A percentile compares a stretch with the other conserved stretches of the same genome.
phyloP scores from a whole-genome alignment of 345 rosid species.

The Syzygium grande region DNA sequence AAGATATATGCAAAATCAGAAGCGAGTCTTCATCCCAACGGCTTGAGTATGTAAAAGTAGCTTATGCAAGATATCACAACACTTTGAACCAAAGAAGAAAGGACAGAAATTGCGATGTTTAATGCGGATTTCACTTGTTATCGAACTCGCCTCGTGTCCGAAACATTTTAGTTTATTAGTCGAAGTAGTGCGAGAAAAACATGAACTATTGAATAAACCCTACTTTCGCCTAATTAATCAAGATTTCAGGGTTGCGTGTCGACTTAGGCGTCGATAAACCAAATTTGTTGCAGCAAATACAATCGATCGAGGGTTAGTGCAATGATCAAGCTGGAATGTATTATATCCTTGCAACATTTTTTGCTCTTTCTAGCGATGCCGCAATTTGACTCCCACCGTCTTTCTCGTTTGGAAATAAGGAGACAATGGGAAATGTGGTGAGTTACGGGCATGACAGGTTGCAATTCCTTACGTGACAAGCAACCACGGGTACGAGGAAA shows the following conservation, averaged over 20 bases:
- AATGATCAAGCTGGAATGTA: background rate
- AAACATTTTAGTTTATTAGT: background rate
- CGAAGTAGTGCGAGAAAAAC: background rate
- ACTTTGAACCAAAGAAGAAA: no score
- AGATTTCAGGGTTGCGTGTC: background rate
- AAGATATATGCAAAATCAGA: background rate
- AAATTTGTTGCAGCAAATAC: background rate
- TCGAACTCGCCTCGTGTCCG: fast-evolving
- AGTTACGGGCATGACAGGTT: background rate
- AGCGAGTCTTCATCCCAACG: background rate
- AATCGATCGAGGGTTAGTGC: background rate
- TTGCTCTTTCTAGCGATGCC: background rate
- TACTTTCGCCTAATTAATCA: background rate
- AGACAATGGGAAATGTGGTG: background rate
- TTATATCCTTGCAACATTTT: background rate
- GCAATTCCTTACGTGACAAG: background rate
- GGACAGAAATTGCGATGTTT: background rate
- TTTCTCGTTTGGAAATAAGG: background rate
- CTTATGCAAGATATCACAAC: background rate
- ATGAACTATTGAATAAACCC: background rate
- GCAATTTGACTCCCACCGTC: background rate
- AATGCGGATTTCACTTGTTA: fast-evolving
- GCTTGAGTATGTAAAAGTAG: background rate
- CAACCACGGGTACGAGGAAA: background rate
- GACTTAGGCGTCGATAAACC: background rate